Conservation (phyloP, 2,329 filamentous ascomycete species). For the Hypoxylon rubiginosum region DNA sequence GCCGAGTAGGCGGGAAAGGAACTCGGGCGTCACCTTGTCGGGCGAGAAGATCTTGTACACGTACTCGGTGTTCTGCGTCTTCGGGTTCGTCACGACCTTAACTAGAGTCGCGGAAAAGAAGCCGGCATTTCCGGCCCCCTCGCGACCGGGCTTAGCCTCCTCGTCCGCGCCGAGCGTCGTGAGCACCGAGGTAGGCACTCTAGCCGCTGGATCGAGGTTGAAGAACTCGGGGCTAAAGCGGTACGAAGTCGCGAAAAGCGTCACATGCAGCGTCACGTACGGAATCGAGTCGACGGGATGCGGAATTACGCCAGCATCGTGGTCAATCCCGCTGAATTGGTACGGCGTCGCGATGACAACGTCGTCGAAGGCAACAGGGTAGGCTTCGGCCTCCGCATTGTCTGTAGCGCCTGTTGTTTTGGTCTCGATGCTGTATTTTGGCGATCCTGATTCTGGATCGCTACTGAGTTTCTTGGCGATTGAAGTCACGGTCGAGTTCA, state of each 20-base stretch:
- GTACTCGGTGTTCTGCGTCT: constrained; percentile 66
- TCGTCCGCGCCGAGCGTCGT: constrained; percentile 81
- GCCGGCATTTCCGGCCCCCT: constrained; percentile 77
- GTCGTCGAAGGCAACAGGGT: constrained; percentile 76
- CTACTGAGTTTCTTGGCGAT: constrained; percentile 66
- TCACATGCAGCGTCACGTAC: constrained; percentile 89
- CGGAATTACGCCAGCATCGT: constrained; percentile 76
- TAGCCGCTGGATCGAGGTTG: constrained; percentile 68
- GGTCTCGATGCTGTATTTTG: constrained; percentile 64
- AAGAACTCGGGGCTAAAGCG: constrained; percentile 81
- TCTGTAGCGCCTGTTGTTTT: constrained; percentile 42
- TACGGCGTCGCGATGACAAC: constrained; percentile 87
- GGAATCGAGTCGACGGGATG: constrained; percentile 81
- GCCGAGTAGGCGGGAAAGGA: constrained; percentile 67
- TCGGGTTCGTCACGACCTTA: constrained; percentile 72
- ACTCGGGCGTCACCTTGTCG: constrained; percentile 63
- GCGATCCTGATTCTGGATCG: constrained; percentile 54
- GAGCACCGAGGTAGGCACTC: constrained; percentile 80
- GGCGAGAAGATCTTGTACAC: constrained; percentile 77
- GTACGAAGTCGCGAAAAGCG: constrained; percentile 84
- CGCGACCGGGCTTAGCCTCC: constrained; percentile 60
- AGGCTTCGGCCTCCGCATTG: constrained; percentile 46
- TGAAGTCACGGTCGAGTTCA: constrained; percentile 76
- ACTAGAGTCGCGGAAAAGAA: constrained; percentile 91
- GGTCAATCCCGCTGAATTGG: constrained; percentile 80